Conservation (phyloP, 2,329 filamentous ascomycete species). For the Elsinoe arachidis region DNA sequence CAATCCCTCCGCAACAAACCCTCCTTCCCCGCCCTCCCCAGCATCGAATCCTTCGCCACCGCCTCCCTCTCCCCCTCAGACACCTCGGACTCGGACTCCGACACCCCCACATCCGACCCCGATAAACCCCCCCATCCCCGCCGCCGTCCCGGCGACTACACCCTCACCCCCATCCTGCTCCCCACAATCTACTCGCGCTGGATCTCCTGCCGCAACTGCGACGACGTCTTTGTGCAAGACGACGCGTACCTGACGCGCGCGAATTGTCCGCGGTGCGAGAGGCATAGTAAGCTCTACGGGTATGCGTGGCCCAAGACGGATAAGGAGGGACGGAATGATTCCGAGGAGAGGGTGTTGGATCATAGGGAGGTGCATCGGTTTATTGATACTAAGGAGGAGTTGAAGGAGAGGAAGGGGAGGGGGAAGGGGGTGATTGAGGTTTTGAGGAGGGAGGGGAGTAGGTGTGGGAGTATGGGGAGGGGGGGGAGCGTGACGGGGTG, state of each 20-base stretch:
- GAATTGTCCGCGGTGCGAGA: constrained; percentile 84
- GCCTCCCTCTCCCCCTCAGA: neutral
- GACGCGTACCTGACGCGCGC: constrained; percentile 80
- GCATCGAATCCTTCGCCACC: constrained; percentile 21
- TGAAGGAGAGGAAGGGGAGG: constrained; percentile 26
- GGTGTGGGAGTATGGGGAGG: neutral
- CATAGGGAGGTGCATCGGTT: constrained; percentile 85
- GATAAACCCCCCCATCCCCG: constrained; percentile 26
- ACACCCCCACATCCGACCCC: constrained; percentile 13
- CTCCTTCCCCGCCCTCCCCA: constrained; percentile 19
- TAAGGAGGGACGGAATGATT: constrained; percentile 63
- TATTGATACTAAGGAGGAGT: constrained; percentile 46
- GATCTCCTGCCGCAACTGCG: constrained; percentile 83
- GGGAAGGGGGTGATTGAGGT: constrained; percentile 25
- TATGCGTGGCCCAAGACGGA: constrained; percentile 96
- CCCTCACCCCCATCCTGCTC: constrained; percentile 67
- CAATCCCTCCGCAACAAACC: constrained; percentile 16
- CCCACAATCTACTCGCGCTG: constrained; percentile 69
- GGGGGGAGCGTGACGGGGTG: neutral
- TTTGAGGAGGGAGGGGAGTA: constrained; percentile 21
- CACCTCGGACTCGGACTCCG: constrained; percentile 15
- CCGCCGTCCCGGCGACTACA: constrained; percentile 52
- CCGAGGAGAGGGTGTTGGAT: constrained; percentile 61
- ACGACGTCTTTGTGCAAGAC: constrained; percentile 72
- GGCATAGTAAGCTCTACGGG: constrained; percentile 91